A percentile compares a stretch with the other conserved stretches of the same genome.
Conservation (phyloP, 1,284 basidiomycete species). For the Rhodotorula sp. region DNA sequence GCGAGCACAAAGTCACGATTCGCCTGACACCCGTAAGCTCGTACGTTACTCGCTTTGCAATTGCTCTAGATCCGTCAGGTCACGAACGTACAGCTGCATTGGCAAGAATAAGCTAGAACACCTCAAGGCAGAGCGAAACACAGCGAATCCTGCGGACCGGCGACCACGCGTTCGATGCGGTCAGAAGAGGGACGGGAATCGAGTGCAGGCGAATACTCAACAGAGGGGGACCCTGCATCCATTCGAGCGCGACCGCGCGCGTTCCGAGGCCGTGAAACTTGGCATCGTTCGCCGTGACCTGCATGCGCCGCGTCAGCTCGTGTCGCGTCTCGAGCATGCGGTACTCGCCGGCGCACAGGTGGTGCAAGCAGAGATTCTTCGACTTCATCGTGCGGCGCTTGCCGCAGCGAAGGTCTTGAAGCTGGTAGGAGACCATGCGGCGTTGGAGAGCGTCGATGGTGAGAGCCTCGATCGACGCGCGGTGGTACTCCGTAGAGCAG, state of each 20-base stretch:
- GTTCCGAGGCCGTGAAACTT: constrained; percentile 39
- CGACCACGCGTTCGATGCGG: not conserved
- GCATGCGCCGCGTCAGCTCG: constrained; percentile 31
- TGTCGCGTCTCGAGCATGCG: constrained; percentile 56
- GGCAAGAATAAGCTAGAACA: not conserved
- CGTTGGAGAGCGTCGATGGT: constrained; percentile 74
- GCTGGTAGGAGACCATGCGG: constrained; percentile 72
- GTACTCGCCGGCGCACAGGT: constrained; percentile 83
- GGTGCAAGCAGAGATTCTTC: constrained; percentile 80
- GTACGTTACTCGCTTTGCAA: no score
- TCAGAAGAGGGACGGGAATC: not conserved
- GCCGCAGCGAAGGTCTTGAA: constrained; percentile 77
- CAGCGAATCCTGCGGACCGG: not conserved
- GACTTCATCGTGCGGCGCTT: constrained; percentile 86
- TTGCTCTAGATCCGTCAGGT: no score
- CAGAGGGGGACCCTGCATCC: constrained; percentile 9
- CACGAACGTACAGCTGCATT: no score
- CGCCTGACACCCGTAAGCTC: no score
- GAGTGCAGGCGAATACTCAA: not conserved
- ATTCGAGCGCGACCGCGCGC: constrained; percentile 24
- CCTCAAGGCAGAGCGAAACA: not conserved
- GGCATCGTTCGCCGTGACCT: constrained; percentile 42
- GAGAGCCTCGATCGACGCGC: constrained; percentile 77
- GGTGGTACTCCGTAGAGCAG: constrained; percentile 87
- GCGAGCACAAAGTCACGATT: no score